Evolutionary conservation across 2,329 filamentous ascomycete species (phyloP).

Genomic region (Pseudophaeomoniella oleicola): DNA sequence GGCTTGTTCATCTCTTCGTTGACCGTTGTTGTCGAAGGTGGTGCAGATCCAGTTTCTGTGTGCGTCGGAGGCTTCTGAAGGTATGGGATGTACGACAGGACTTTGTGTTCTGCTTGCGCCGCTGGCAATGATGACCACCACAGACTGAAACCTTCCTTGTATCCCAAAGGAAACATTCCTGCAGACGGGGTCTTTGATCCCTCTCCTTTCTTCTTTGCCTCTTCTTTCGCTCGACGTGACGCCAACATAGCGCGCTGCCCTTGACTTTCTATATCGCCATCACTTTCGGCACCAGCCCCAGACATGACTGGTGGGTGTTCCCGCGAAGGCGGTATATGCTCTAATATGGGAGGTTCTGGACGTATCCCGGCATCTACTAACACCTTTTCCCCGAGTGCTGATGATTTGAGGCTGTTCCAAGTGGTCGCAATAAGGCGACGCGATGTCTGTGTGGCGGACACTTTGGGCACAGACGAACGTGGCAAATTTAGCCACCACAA

Average conservation of each 20-base stretch:
- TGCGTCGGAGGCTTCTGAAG: slow-evolving; percentile 58
- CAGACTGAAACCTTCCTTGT: slow-evolving; percentile 81
- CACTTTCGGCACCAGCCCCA: slow-evolving; percentile 12
- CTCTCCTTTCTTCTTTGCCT: slow-evolving; percentile 14
- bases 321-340: slow-evolving; percentile 8
- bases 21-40: slow-evolving; percentile 26
- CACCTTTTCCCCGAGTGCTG: background rate
- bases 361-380: background rate
- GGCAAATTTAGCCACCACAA: too few species aligned
- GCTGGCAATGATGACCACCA: slow-evolving; percentile 89
- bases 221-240: slow-evolving; percentile 29
- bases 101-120: slow-evolving; percentile 69
- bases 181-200: too few species aligned
- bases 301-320: slow-evolving; percentile 10
- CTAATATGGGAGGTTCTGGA: background rate
- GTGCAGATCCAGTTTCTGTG: slow-evolving; percentile 45
- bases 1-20: slow-evolving; percentile 23
- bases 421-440: background rate
- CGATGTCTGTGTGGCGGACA: background rate
- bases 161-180: slow-evolving; percentile 67
- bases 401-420: background rate
- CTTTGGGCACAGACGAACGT: too few species aligned
- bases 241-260: slow-evolving; percentile 33
- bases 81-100: slow-evolving; percentile 74
- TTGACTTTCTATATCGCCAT: slow-evolving; percentile 16